A percentile compares a stretch with the other conserved stretches of the same genome.
Evolutionary conservation across 148 eudicot genomes (phyloP).

Genomic region (Vaccinium macrocarpon): DNA sequence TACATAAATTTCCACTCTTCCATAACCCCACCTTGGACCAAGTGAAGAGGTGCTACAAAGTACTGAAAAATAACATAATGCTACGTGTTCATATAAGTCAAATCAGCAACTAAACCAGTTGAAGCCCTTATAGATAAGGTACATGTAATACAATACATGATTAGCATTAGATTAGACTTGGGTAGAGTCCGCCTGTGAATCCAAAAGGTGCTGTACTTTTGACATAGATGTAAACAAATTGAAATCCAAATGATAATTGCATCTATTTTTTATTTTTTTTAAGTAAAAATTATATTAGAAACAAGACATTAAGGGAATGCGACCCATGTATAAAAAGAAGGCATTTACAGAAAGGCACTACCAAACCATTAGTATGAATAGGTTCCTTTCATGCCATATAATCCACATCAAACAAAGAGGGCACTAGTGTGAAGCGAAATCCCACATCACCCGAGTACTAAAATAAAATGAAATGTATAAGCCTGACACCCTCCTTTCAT

Average conservation of each 20-base stretch:
- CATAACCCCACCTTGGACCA: background rate
- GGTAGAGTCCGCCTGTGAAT: background rate
- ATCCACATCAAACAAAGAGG: too few species aligned
- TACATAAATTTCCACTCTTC: background rate
- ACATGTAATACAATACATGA: background rate
- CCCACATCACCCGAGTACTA: too few species aligned
- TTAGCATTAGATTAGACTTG: background rate
- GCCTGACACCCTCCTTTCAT: too few species aligned
- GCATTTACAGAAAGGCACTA: too few species aligned
- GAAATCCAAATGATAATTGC: background rate
- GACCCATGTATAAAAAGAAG: too few species aligned
- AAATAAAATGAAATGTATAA: too few species aligned
- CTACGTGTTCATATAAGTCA: background rate
- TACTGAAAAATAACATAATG: background rate
- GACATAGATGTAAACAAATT: background rate
- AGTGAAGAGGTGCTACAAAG: background rate
- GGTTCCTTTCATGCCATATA: too few species aligned
- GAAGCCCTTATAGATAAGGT: constrained; percentile 4
- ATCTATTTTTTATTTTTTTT: background rate
- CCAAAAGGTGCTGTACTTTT: background rate
- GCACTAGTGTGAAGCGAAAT: too few species aligned
- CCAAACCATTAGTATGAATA: too few species aligned
- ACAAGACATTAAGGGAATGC: too few species aligned
- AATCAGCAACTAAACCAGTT: background rate
- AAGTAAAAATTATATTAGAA: too few species aligned